Evolutionary conservation across 345 rosid genomes (phyloP), one percentile per base, ranked within the genome.

Genomic region (Murraya paniculata): DNA sequence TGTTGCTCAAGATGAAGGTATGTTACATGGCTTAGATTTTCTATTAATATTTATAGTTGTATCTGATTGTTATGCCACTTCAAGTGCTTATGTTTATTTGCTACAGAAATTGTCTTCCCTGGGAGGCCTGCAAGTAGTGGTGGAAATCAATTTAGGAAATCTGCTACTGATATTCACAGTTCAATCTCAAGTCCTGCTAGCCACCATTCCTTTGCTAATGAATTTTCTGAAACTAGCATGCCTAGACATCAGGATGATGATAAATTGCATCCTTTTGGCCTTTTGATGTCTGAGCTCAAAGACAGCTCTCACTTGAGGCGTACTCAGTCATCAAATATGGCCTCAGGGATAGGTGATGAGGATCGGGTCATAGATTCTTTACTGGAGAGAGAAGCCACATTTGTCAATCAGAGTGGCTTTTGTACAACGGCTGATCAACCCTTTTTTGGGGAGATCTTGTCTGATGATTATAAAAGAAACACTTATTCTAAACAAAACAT

Each of bases 221-320:
- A 85, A 67, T 73, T 77, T 53, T 72, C 86, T 30, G 78, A 79
- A 64, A 70, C 73, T 76, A 72, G 68, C 76, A 38, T 78, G 66
- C 79, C 33, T 64, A 64, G 76, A 82, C 89, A 85, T 83, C 79
- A 59, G 72, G 88, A 89, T 66, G 85, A 84, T 70, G 86, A 85
- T 70, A 87, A 83, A 74, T 57, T 88, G 82, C 92, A 89, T 78
- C 93, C 89, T 10, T 90, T 90, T 84, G 91, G 92, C 74, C 82
- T 89, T 72, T 75, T 87, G 86, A 84, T 86, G 92, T 90, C 96
- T 41, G 89, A 91, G 81, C 86, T 88, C 64, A 85, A 80, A 75
- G 84, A 84, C 53, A 58, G 79, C 73, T 83, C 89, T 75, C 77
- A 79, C 79, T 65, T 69, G 73, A 81, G 85, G 67, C 84, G 7